Evolutionary conservation across 495 filamentous ascomycete species (phyloP).

Genomic region (Daldinia concentrica): DNA sequence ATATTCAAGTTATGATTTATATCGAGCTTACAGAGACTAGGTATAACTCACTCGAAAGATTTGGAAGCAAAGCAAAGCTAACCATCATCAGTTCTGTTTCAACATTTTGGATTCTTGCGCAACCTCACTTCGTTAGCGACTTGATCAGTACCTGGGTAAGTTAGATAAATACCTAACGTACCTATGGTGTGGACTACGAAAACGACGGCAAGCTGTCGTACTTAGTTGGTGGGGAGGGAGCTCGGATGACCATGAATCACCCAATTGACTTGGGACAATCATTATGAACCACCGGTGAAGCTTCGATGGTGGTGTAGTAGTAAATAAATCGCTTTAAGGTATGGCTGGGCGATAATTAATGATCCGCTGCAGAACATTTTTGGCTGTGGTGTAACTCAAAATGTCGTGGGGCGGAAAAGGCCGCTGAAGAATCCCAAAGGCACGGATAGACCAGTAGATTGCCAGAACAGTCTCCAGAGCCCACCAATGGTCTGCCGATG

Average conservation of each 20-base stretch:
- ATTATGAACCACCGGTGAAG: background rate
- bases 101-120: background rate
- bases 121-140: background rate
- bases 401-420: background rate
- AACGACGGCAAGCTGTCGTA: background rate
- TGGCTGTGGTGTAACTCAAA: background rate
- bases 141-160: background rate
- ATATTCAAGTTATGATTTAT: background rate
- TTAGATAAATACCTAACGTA: background rate
- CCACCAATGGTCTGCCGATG: constrained; percentile 15
- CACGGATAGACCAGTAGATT: background rate
- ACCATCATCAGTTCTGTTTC: background rate
- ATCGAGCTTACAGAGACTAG: background rate
- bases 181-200: background rate
- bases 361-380: constrained; percentile 7
- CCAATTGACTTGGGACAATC: background rate
- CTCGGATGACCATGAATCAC: background rate
- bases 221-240: too few species aligned
- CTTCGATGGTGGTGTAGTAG: background rate
- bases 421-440: constrained; percentile 9
- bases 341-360: background rate
- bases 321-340: background rate
- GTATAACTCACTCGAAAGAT: background rate
- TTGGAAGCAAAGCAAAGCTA: background rate
- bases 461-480: background rate